Conservation (phyloP, 768 basidiomycete species). For the Phylloporus scabripes region DNA sequence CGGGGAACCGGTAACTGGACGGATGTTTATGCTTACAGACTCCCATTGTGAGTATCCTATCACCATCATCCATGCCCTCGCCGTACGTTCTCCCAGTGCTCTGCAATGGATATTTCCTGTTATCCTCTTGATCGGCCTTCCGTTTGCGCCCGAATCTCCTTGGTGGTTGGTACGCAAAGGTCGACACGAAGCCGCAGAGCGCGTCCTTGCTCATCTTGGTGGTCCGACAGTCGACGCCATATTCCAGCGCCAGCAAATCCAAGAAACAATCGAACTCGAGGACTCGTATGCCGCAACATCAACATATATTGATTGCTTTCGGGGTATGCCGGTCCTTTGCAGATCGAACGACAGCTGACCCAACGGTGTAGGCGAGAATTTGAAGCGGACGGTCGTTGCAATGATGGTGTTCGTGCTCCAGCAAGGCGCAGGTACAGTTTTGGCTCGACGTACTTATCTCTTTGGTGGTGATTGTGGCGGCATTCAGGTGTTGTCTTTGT, state of each 20-base stretch:
- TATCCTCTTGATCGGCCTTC: constrained; percentile 27
- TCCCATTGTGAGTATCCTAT: constrained; percentile 21
- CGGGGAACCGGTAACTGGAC: constrained; percentile 20
- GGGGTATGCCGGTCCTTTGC: constrained; percentile 9
- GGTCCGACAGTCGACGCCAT: too few relatives aligned
- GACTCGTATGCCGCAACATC: constrained; percentile 24
- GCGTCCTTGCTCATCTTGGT: neutral
- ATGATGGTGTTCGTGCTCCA: constrained; percentile 32
- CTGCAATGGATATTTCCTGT: constrained; percentile 32
- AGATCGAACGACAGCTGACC: neutral
- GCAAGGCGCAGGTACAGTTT: constrained; percentile 18
- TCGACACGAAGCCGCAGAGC: constrained; percentile 21
- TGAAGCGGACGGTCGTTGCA: constrained; percentile 25
- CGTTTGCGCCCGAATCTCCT: constrained; percentile 30
- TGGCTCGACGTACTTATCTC: too few relatives aligned
- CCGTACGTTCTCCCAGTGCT: constrained; percentile 10
- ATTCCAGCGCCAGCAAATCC: constrained; percentile 14
- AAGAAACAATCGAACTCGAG: constrained; percentile 29
- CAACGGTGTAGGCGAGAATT: neutral
- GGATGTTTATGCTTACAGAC: constrained; percentile 21
- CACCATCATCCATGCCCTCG: neutral
- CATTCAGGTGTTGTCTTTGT: constrained; percentile 24
- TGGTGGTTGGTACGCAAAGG: constrained; percentile 25
- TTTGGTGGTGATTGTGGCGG: neutral
- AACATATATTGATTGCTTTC: constrained; percentile 31